Conservation (phyloP, 1,139 yeast genomes). For the Nadsonia commutata region DNA sequence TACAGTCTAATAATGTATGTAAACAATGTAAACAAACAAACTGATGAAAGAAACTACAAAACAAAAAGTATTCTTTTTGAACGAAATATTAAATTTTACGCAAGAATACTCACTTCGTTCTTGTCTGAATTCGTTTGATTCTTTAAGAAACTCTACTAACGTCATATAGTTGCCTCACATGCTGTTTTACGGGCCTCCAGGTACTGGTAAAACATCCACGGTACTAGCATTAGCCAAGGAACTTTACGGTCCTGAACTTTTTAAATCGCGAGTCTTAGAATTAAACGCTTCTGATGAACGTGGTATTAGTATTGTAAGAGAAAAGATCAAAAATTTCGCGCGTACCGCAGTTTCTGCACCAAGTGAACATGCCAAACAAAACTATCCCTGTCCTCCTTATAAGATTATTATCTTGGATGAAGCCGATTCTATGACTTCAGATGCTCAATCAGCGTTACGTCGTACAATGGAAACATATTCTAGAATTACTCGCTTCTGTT, state of each 20-base stretch:
- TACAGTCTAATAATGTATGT: conserved; percentile 52
- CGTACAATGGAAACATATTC: conserved; percentile 96
- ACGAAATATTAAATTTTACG: conserved; percentile 1
- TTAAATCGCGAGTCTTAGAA: conserved; percentile 70
- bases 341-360: conserved; percentile 77
- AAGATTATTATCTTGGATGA: conserved; percentile 79
- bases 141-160: too few species aligned
- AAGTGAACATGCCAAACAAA: conserved; percentile 42
- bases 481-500: conserved; percentile 78
- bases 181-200: conserved; percentile 96
- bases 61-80: neutral
- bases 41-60: neutral
- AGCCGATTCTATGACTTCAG: conserved; percentile 98
- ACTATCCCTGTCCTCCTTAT: conserved; percentile 91
- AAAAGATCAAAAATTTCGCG: conserved; percentile 85
- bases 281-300: conserved; percentile 94
- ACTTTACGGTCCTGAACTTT: conserved; percentile 49
- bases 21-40: neutral
- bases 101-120: neutral
- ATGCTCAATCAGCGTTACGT: conserved; percentile 89
- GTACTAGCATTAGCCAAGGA: conserved; percentile 78
- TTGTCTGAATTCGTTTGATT: neutral
- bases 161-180: conserved; percentile 66
- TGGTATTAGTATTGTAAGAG: conserved; percentile 85
- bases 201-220: conserved; percentile 93